Evolutionary conservation across 78 protist genomes (phyloP), one percentile per base, ranked within the genome.

Genomic region (Dictyostelium firmibasis): DNA sequence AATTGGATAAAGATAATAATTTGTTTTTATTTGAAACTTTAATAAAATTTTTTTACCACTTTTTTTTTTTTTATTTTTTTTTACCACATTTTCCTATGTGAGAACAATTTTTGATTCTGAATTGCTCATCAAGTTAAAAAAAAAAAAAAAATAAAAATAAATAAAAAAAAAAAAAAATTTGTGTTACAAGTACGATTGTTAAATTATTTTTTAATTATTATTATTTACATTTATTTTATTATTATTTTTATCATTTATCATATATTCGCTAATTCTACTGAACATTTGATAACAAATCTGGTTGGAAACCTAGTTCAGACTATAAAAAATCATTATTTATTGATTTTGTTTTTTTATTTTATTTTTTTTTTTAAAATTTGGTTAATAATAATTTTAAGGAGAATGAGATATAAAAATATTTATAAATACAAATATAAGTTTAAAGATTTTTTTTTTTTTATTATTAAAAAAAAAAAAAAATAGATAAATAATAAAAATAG

Each of bases 251-350:
- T 23, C 23, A 1, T 23, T 60, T 23, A 60, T 60, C 23, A 14
- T 53, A 47, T 20, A 25, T 23, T 62, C 9, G 1, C 25, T 25
- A 16, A n/a, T 50, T 50, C 57, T 67, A 27, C n/a, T 27, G 75
- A 67, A 67, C 75, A 67, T 67, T 67, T 67, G 67, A 62, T 8
- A 62, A 33, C 75, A 86, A 72, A 75, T 86, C 84, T 20, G 70
- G 31, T 57, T 86, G 92, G 78, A 86, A 86, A 4, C 92, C 92
- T 0, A 86, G 47, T 76, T 86, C 92, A 86, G 38, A 74, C 91
- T 85, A 44, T 35, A n/a, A 14, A 1, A 81, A 10, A 81, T 29
- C 2, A 81, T 13, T 53, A 44, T 33, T 1, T 31, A 33, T 23
- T 47, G 1, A 29, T n/a, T 18, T 57, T 53, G 60, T 18, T 81